A percentile compares a stretch with the other conserved stretches of the same genome.
phyloP scores from a whole-genome alignment of 306 rosid genomes.

The Prunus campanulata region DNA sequence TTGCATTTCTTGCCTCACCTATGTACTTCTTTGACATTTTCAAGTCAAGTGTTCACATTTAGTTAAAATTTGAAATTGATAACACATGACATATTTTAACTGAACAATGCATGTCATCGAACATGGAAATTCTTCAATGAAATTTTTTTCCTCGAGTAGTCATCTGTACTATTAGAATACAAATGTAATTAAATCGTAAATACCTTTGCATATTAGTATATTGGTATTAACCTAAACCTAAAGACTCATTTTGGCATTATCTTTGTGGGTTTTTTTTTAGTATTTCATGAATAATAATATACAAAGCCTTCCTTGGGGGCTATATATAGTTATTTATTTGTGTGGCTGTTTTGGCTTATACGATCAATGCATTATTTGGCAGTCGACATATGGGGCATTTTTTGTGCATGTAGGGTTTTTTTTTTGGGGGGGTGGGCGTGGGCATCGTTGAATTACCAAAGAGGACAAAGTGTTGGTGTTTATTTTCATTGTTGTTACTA shows the following conservation, averaged over 20 bases:
- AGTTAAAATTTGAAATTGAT: too few relatives aligned
- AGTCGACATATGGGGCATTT: neutral
- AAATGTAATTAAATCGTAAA: neutral
- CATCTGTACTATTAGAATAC: neutral
- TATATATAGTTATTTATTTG: neutral
- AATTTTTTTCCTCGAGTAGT: neutral
- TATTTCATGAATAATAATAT: neutral
- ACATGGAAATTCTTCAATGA: too few relatives aligned
- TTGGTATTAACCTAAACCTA: neutral
- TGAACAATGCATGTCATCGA: too few relatives aligned
- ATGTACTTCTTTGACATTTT: too few relatives aligned
- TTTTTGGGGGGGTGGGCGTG: too few relatives aligned
- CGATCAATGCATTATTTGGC: neutral
- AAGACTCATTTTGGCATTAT: slow-evolving; percentile 1
- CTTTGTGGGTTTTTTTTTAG: neutral
- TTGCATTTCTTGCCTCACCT: neutral
- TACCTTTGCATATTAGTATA: neutral
- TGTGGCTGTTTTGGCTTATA: neutral
- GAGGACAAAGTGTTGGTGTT: neutral
- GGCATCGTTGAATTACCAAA: neutral
- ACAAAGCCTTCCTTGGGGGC: too few relatives aligned
- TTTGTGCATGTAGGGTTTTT: neutral
- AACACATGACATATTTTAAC: too few relatives aligned
- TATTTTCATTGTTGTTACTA: slow-evolving; percentile 2
- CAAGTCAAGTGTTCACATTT: too few relatives aligned